Conservation (phyloP, 345 rosid species). For the Dipteronia sinensis region DNA sequence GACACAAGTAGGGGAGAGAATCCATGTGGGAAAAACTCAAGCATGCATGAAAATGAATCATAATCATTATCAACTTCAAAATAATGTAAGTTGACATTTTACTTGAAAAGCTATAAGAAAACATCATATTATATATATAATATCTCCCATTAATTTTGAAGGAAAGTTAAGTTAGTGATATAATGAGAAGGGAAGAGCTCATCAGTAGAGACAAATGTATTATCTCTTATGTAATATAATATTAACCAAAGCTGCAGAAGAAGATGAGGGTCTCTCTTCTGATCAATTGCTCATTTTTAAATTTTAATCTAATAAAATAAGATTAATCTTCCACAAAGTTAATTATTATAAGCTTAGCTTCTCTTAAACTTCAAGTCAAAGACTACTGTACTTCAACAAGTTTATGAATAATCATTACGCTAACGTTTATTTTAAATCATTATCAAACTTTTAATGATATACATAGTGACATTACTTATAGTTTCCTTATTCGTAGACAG, state of each 20-base stretch:
- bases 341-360: constrained; percentile 10
- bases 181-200: background rate
- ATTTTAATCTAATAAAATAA: background rate
- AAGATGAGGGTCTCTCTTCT: background rate
- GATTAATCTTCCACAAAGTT: constrained; percentile 11
- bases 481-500: background rate
- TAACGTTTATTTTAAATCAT: background rate
- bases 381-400: constrained; percentile 25
- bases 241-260: constrained; percentile 5
- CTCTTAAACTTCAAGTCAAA: constrained; percentile 44
- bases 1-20: constrained; percentile 14
- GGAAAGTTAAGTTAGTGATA: constrained; percentile 15
- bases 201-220: constrained; percentile 32
- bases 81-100: constrained; percentile 10
- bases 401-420: constrained; percentile 21
- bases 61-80: constrained; percentile 20
- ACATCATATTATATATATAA: background rate
- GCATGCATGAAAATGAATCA: constrained; percentile 27
- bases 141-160: constrained; percentile 10
- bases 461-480: background rate
- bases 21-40: constrained; percentile 24
- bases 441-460: no score
- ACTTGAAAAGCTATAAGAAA: background rate
- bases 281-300: background rate
- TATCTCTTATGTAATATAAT: constrained; percentile 18